phyloP scores from a whole-genome alignment of 495 filamentous ascomycete species.

The Tuber aestivum region DNA sequence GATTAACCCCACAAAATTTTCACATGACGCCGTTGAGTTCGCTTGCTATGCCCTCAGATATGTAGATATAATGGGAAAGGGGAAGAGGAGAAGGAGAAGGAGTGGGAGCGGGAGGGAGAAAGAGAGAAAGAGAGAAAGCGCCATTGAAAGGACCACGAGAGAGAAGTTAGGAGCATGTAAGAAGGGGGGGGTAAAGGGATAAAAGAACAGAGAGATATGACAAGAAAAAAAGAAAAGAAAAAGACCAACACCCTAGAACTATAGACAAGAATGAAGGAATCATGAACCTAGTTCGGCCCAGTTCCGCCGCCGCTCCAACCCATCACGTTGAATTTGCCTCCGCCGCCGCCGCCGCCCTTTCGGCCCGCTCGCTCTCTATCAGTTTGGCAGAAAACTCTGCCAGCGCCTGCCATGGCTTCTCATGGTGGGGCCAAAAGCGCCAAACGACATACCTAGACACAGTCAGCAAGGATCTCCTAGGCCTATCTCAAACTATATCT shows the following conservation, averaged over 20 bases:
- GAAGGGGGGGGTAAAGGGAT: neutral
- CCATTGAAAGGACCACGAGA: neutral
- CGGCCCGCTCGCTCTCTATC: conserved; percentile 31
- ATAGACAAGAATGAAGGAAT: conserved; percentile 14
- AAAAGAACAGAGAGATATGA: conserved; percentile 18
- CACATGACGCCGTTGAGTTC: conserved; percentile 39
- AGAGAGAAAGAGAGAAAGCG: neutral
- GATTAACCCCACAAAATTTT: conserved; percentile 34
- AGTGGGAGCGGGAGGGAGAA: neutral
- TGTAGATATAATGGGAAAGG: neutral
- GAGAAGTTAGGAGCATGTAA: neutral
- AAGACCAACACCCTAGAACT: conserved; percentile 22
- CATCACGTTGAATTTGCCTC: conserved; percentile 23
- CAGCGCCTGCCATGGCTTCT: conserved; percentile 38
- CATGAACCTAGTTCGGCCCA: neutral
- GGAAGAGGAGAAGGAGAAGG: neutral
- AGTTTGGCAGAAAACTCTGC: conserved; percentile 38
- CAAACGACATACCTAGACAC: conserved; percentile 35
- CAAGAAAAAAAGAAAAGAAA: conserved; percentile 19
- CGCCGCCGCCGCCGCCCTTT: conserved; percentile 9
- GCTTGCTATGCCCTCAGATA: conserved; percentile 13
- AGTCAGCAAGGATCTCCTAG: conserved; percentile 16
- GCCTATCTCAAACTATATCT: conserved; percentile 10
- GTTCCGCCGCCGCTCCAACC: neutral
- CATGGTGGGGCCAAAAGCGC: conserved; percentile 39